Base-by-base conservation (phyloP, 192 early-diverging fungal genomes). In the Podila verticillata region DNA sequence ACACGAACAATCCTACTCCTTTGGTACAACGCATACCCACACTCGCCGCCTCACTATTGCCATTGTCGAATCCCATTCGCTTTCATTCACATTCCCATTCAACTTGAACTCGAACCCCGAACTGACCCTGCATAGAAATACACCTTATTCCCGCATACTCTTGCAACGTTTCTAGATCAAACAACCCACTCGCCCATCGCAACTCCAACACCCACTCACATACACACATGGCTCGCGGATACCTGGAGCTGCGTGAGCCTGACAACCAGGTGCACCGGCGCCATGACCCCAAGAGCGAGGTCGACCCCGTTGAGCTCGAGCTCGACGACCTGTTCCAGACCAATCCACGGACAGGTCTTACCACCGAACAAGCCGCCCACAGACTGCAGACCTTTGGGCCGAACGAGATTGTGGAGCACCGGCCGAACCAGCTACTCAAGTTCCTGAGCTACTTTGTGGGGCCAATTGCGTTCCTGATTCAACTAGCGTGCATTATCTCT, bases 391-490 rank as follows among this genome's bases (percentile, higher is more conserved):
- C 72, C 63, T 94, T 91, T 83, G 93, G 93, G 35, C 68, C 44
- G 34, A 93, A 93, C 61, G 89, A 89, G 59, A 15, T 87, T 34
- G 26, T 63, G 12, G 86, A 87, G 66, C 78, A 75, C 26, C 81
- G 82, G 54, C 63, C 64, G 34, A 87, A 75, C 65, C 83, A 83
- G 48, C 15, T 87, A n/a, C 29, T 82, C 12, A 84, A 87, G 57
- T 87, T 87, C 36, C 56, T 84, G 63, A 73, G 85, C 2, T 87
- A 85, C 57, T 87, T 93, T 70, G 70, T 75, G 12, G 93, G 93
- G 7, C 82, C 91, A 5, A 90, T 92, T 66, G 87, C 91, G 1
- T 90, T 87, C 75, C 80, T 94, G 22, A 89, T 94, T 51, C 88
- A 91, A 64, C 81, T 72, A 20, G 77, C 77, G 4, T 80, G 77